Evolutionary conservation across 805 yeast genomes (phyloP).

Genomic region (Yamadazyma paraphyllophila): DNA sequence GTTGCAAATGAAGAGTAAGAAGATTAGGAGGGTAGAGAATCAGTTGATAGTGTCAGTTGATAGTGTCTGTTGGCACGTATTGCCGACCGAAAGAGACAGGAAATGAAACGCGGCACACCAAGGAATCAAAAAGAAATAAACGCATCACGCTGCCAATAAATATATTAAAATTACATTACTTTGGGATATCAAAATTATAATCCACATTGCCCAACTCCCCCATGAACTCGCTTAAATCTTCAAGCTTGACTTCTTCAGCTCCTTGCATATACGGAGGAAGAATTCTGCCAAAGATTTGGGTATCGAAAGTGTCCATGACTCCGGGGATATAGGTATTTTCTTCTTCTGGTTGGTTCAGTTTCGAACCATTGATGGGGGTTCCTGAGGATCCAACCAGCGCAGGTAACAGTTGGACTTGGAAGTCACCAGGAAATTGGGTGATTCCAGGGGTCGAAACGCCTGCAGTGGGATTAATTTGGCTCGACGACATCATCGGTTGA

Average conservation of each 20-base stretch:
- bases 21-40: neutral
- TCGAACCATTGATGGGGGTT: conserved; percentile 16
- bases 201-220: conserved; percentile 4
- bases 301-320: conserved; percentile 79
- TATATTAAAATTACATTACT: neutral
- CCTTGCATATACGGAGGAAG: conserved; percentile 81
- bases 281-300: conserved; percentile 79
- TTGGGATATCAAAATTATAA: neutral
- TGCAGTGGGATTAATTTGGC: neutral
- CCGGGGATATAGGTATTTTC: conserved; percentile 62
- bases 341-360: conserved; percentile 1
- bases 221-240: conserved; percentile 6
- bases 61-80: no score
- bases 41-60: no score
- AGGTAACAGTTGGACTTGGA: conserved; percentile 1
- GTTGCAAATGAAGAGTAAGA: no score
- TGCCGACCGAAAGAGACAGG: no score
- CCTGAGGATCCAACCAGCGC: conserved; percentile 1
- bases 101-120: no score
- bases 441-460: neutral
- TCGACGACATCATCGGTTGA: neutral
- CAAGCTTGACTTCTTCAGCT: conserved; percentile 8
- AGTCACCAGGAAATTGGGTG: neutral
- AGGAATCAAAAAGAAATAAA: neutral
- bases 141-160: neutral